Evolutionary conservation across 148 eudicot species (phyloP).

Genomic region (Rhododendron ovatum): DNA sequence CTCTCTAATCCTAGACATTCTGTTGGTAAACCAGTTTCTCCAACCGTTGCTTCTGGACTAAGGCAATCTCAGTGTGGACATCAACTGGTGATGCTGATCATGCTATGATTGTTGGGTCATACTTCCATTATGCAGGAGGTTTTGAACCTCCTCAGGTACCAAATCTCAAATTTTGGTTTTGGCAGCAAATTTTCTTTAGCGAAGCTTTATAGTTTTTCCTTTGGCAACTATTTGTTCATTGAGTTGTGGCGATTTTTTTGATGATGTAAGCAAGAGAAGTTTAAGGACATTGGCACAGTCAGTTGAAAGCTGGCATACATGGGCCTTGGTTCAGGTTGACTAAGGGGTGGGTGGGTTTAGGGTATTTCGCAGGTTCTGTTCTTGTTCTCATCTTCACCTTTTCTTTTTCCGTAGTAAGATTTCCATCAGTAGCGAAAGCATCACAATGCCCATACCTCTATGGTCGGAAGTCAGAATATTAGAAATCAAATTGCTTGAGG

Average conservation of each 20-base stretch:
- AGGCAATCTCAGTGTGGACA: constrained; percentile 99
- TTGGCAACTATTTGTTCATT: background rate
- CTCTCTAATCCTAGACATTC: background rate
- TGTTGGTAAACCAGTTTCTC: constrained; percentile 57
- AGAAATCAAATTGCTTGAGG: background rate
- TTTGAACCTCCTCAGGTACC: constrained; percentile 95
- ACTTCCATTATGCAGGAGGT: constrained; percentile 95
- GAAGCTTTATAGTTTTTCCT: background rate
- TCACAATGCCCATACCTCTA: background rate
- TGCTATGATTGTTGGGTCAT: constrained; percentile 86
- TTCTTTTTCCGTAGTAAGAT: background rate
- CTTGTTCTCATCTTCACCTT: background rate
- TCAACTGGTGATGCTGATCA: constrained; percentile 92
- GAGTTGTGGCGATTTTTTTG: too few relatives aligned
- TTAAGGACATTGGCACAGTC: background rate
- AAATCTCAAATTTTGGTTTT: background rate
- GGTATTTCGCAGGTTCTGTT: background rate
- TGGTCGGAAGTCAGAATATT: background rate
- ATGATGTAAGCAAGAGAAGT: background rate
- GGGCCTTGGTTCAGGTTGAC: background rate
- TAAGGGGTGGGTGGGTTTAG: background rate
- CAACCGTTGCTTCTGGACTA: constrained; percentile 92
- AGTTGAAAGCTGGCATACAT: too few relatives aligned
- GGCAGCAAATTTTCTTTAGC: background rate
- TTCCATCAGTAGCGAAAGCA: background rate